Base-by-base conservation (phyloP, 345 rosid genomes). In the Viola odorata region DNA sequence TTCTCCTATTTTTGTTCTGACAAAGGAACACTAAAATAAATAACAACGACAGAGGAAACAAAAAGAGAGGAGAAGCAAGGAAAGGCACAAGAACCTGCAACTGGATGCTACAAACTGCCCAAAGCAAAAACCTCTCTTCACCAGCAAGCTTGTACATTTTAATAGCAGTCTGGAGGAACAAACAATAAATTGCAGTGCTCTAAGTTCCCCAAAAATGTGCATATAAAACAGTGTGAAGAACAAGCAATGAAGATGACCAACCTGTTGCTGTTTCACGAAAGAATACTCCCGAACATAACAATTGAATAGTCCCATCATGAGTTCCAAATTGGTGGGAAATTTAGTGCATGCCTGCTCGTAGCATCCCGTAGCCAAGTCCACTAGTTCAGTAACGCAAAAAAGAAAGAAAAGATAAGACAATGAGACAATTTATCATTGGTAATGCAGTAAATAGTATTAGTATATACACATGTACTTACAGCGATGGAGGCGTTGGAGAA, bases 51-150 rank as follows among this genome's bases (percentile, higher is more conserved):
- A 11, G 23, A n/a, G 3, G 5, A 8, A 36, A n/a, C 41, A n/a
- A 42, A 0, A 3, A 14, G 17, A 14, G 7, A 16, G 4, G 32
- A 40, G 8, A 12, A 17, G 12, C 8, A 50, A 36, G 45, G 37
- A 38, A 45, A 38, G 39, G 7, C 5, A 23, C 45, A 11, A n/a
- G 47, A 79, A 94, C 99, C 86, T 94, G 99, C 68, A 94, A 83
- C 41, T 94, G 99, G 78, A 90, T 86, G 88, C 97, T 94, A 80
- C 97, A 90, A 73, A 94, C 96, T 54, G 99, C 96, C 99, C 99
- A 90, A 38, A 94, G 97, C 81, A 90, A 75, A 69, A 83, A 90
- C 73, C 96, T 82, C 73, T 90, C 99, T 80, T 94, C 97, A 55
- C 96, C 96, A 47, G 77, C 85, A 61, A 82, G 82, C 70, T 94